Base-by-base conservation (phyloP, 495 filamentous ascomycete species). In the Neurospora pannonica region DNA sequence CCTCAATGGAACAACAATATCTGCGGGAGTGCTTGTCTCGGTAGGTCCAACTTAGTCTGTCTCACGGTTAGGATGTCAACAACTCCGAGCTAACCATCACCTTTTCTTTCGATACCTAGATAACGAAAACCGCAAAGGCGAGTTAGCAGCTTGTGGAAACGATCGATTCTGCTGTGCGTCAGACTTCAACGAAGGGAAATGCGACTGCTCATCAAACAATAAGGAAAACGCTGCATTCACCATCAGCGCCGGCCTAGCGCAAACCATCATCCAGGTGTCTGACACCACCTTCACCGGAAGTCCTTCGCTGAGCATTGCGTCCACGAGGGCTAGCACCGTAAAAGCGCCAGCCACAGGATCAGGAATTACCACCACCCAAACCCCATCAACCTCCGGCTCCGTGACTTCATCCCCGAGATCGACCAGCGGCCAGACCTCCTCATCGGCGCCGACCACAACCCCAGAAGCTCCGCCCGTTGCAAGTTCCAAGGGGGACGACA, bases 11-110 rank as follows among this genome's bases (percentile, higher is more conserved):
- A 75, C 9, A 77, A 81, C 62, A 70, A 70, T 6, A 70, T 77
- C 43, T 84, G 82, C 46, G 81, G 82, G 4, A 75, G 74, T 37
- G 78, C 77, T 70, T 84, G 82, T 40, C 73, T 82, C 5, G 73
- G 82, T 84, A 73, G 17, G 80, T 72, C 11, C 7, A 11, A 5
- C 2, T 11, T 15, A 28, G 21, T 38, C 31, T n/a, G 13, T 67
- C 6, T 38, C 7, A 7, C 31, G 24, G 43, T 24, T 34, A 5
- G 38, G 5, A 17, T 43, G n/a, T 10, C n/a, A 19, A 43, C 37
- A 19, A 38, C 5, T 60, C 4, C n/a, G n/a, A n/a, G 21, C 21
- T 60, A 60, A 60, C 48, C 2, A 60, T 60, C 10, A 70, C 21
- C 11, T 4, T 54, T 70, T 34, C 46, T 36, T 48, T 54, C 37